These are phyloP conservation scores for Aureobasidium leucospermi DNA, from an alignment of 2,329 filamentous ascomycete genomes.

Conservation along the genomic window DNA sequence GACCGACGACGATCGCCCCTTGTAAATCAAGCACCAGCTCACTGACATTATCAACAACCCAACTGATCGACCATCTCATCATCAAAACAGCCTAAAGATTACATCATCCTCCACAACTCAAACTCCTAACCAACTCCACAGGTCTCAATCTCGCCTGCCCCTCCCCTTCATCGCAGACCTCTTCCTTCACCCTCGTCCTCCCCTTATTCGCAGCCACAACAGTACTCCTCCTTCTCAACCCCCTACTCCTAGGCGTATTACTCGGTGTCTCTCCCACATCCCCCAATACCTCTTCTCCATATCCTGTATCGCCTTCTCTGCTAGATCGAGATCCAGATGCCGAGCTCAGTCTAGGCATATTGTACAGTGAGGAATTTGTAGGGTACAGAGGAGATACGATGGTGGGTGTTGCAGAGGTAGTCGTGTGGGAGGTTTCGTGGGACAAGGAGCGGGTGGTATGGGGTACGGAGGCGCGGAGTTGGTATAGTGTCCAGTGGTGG, in stretches of 20 bases:
- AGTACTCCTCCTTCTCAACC: constrained; percentile 1
- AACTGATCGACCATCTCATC: too few relatives aligned
- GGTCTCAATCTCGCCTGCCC: not conserved
- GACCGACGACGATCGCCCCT: too few relatives aligned
- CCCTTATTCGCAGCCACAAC: not conserved
- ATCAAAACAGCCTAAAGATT: not conserved
- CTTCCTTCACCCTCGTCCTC: not conserved
- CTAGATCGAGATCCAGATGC: too few relatives aligned
- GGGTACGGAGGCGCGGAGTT: not conserved
- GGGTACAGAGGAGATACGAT: not conserved
- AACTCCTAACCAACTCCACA: constrained; percentile 1
- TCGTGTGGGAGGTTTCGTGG: not conserved
- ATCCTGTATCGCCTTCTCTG: not conserved
- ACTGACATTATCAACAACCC: too few relatives aligned
- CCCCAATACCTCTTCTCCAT: not conserved
- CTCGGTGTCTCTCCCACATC: not conserved
- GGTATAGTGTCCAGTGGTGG: not conserved
- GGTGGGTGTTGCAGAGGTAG: not conserved
- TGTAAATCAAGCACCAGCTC: too few relatives aligned
- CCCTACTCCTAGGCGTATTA: not conserved
- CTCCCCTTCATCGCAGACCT: not conserved
- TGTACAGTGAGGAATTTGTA: not conserved
- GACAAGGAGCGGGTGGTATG: not conserved
- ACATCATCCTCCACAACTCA: constrained; percentile 7
- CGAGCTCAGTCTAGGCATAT: not conserved